A percentile compares a stretch with the other conserved stretches of the same genome.
Evolutionary conservation across 108 stramenopile genomes (phyloP).

Genomic region (Heterococcus sp.): DNA sequence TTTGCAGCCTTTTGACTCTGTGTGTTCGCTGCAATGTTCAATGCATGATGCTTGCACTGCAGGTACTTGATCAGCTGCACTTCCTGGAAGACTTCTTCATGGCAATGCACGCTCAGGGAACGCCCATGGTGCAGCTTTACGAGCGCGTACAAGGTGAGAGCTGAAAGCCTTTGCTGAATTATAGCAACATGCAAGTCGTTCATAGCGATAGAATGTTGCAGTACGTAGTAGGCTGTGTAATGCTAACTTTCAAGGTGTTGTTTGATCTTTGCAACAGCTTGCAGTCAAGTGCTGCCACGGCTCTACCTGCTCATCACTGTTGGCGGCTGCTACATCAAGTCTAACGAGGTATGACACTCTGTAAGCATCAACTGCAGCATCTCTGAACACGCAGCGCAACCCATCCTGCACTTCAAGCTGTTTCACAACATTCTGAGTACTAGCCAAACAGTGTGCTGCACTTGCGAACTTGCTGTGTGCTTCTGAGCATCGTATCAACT

Average conservation of each 20-base stretch:
- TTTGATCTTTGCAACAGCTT: constrained; percentile 49
- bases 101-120: constrained; percentile 56
- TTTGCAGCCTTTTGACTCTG: background rate
- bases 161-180: background rate
- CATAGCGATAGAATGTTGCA: too few relatives aligned
- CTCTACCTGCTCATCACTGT: constrained; percentile 94
- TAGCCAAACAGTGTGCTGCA: background rate
- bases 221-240: too few relatives aligned
- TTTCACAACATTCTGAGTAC: background rate
- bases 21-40: background rate
- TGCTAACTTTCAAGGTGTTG: background rate
- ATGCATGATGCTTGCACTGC: background rate
- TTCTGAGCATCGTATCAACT: background rate
- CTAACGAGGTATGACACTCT: constrained; percentile 56
- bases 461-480: background rate
- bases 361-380: too few relatives aligned
- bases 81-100: constrained; percentile 86
- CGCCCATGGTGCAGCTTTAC: constrained; percentile 80
- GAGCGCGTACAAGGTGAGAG: constrained; percentile 61
- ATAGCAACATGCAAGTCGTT: background rate
- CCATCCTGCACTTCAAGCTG: background rate
- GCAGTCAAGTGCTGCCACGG: constrained; percentile 88
- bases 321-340: constrained; percentile 85
- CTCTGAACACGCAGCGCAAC: constrained; percentile 31
- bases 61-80: constrained; percentile 86